Percentiles rank a stretch among this genome's conserved stretches.
Conservation (phyloP, 116 monocot species). For the Phalaenopsis hybrid region DNA sequence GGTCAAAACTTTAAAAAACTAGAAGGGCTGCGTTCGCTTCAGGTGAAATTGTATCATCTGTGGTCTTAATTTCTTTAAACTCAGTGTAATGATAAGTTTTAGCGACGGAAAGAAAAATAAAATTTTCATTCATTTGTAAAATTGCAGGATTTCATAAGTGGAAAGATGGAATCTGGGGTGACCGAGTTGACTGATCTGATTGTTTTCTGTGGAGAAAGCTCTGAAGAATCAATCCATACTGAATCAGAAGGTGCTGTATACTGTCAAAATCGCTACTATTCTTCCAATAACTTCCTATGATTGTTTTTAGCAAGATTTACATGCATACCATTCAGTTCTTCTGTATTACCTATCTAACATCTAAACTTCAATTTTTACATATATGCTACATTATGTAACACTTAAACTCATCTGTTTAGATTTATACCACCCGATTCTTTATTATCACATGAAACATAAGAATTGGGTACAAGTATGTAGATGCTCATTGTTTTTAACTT, state of each 20-base stretch:
- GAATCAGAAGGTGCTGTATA: constrained; percentile 53
- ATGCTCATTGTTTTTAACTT: neutral
- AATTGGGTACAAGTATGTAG: too few relatives aligned
- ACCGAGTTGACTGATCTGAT: constrained; percentile 43
- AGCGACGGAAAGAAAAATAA: neutral
- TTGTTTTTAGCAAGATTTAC: neutral
- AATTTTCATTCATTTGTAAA: neutral
- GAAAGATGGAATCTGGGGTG: constrained; percentile 25
- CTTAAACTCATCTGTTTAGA: too few relatives aligned
- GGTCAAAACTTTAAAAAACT: constrained; percentile 43
- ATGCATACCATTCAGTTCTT: too few relatives aligned
- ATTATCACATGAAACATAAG: too few relatives aligned
- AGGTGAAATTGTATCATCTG: constrained; percentile 25
- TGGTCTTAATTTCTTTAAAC: neutral
- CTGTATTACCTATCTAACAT: too few relatives aligned
- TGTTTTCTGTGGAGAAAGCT: constrained; percentile 41
- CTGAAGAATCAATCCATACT: constrained; percentile 18
- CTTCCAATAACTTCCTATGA: neutral
- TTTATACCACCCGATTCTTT: too few relatives aligned
- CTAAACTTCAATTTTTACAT: too few relatives aligned
- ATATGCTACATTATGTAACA: too few relatives aligned
- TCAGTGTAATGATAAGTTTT: neutral
- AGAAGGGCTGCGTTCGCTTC: constrained; percentile 35
- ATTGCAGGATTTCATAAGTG: constrained; percentile 52
- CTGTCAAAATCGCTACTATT: neutral